A percentile compares a stretch with the other conserved stretches of the same genome.
Conservation (phyloP, 345 rosid genomes). For the Geranium brycei region DNA sequence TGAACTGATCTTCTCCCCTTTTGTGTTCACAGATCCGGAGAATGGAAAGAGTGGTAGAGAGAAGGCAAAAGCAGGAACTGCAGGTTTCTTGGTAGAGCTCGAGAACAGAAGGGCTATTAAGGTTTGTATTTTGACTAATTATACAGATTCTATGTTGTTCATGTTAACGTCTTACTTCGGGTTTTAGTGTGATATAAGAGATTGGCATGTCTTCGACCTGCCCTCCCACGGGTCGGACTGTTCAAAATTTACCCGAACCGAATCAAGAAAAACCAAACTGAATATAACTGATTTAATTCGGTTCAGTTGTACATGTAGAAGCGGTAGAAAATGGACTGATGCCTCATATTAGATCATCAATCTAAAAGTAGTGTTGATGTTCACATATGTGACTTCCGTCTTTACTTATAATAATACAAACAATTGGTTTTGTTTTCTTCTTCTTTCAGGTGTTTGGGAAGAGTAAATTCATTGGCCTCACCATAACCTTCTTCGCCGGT, state of each 20-base stretch:
- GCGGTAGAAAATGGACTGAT: too few species aligned
- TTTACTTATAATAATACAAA: not conserved
- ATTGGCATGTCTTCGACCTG: too few species aligned
- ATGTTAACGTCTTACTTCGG: not conserved
- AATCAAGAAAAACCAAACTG: too few species aligned
- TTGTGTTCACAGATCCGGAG: constrained; percentile 23
- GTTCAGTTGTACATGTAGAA: too few species aligned
- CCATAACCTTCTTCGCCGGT: constrained; percentile 53
- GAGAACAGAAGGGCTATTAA: constrained; percentile 65
- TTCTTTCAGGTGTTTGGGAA: constrained; percentile 53
- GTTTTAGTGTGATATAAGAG: too few species aligned
- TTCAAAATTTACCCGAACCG: too few species aligned
- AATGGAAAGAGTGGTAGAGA: constrained; percentile 16
- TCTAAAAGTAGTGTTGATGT: not conserved
- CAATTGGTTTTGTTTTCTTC: not conserved
- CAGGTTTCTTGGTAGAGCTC: constrained; percentile 50
- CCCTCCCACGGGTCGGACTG: too few species aligned
- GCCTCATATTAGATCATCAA: too few species aligned
- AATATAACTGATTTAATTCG: not conserved
- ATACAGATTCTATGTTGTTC: not conserved
- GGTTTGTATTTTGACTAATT: constrained; percentile 20
- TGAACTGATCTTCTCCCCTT: too few species aligned
- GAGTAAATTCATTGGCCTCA: constrained; percentile 45
- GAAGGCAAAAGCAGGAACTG: constrained; percentile 47
- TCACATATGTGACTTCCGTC: too few species aligned